These are phyloP conservation scores for Cairneyella variabilis DNA, from an alignment of 495 filamentous ascomycete species.

Conservation along the genomic window DNA sequence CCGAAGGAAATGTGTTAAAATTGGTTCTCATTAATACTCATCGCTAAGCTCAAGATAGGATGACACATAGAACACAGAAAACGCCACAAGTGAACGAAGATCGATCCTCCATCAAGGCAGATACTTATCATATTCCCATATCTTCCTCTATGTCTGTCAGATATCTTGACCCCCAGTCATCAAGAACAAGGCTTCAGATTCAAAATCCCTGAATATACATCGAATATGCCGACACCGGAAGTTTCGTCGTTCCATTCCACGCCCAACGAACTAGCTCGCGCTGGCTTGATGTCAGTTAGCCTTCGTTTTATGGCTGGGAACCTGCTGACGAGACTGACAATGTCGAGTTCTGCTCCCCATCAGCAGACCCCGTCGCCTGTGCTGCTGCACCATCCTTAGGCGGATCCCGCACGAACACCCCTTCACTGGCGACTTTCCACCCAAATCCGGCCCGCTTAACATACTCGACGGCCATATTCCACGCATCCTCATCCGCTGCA, in stretches of 20 bases:
- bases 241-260: slow-evolving; percentile 18
- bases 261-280: slow-evolving; percentile 20
- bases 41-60: no score
- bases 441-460: slow-evolving; percentile 28
- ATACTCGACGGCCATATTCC: slow-evolving; percentile 38
- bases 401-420: slow-evolving; percentile 32
- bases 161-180: no score
- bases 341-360: slow-evolving; percentile 22
- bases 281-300: slow-evolving; percentile 15
- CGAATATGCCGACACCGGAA: slow-evolving; percentile 21
- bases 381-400: slow-evolving; percentile 5
- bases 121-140: no score
- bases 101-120: no score
- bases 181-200: no score
- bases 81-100: no score
- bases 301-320: neutral
- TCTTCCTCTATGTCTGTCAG: no score
- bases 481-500: slow-evolving; percentile 36
- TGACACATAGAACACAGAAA: no score
- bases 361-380: slow-evolving; percentile 15
- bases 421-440: slow-evolving; percentile 38
- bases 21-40: no score
- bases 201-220: slow-evolving; percentile 15
- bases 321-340: slow-evolving; percentile 24
- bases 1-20: no score